These are phyloP conservation scores for Clonostachys rhizophaga DNA, from an alignment of 2,329 filamentous ascomycete genomes.

Conservation along the genomic window DNA sequence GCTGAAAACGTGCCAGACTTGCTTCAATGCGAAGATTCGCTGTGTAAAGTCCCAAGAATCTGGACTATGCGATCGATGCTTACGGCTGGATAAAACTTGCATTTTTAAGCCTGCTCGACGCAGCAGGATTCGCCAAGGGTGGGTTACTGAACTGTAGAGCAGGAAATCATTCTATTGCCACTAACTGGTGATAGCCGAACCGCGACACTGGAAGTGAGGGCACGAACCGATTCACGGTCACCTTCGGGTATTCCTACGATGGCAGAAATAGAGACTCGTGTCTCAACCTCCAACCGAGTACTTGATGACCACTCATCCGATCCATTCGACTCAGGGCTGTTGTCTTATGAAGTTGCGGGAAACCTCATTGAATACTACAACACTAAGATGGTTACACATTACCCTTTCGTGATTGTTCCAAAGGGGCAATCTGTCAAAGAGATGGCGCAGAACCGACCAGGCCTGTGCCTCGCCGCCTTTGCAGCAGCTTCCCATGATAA, in stretches of 20 bases:
- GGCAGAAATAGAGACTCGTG: too few relatives aligned
- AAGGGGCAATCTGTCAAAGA: constrained; percentile 7
- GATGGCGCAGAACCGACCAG: constrained; percentile 12
- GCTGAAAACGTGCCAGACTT: constrained; percentile 24
- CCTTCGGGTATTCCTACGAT: too few relatives aligned
- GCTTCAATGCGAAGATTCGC: constrained; percentile 26
- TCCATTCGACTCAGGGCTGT: constrained; percentile 12
- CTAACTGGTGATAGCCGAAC: too few relatives aligned
- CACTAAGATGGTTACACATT: constrained; percentile 15
- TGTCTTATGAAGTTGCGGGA: constrained; percentile 14
- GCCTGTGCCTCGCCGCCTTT: constrained; percentile 18
- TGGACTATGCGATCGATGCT: constrained; percentile 21
- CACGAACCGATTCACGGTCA: too few relatives aligned
- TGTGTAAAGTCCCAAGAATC: constrained; percentile 25
- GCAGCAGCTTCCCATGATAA: constrained; percentile 13
- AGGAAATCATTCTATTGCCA: too few relatives aligned
- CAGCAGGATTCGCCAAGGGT: background rate
- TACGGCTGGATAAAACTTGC: constrained; percentile 22
- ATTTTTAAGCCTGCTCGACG: constrained; percentile 21
- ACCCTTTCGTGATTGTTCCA: constrained; percentile 19
- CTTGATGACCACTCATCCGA: too few relatives aligned
- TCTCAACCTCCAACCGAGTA: too few relatives aligned
- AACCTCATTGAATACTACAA: constrained; percentile 14
- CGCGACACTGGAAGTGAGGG: too few relatives aligned
- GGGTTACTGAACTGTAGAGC: too few relatives aligned